Evolutionary conservation across 2,329 filamentous ascomycete species (phyloP).

Genomic region (Scedosporium boydii): DNA sequence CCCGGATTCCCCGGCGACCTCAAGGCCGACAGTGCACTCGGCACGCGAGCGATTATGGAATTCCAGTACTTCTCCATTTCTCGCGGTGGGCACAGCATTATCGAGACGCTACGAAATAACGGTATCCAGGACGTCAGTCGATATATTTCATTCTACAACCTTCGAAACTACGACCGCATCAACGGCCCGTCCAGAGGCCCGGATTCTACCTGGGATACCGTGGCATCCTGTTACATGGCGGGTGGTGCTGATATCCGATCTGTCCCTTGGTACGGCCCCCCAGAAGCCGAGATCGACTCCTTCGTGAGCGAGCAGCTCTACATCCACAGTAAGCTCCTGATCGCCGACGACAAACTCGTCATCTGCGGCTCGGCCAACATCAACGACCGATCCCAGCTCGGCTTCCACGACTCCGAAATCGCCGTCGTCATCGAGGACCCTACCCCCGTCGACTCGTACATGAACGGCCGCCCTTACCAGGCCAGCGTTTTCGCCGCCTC

Average conservation of each 20-base stretch:
- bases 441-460: constrained; percentile 56
- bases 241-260: constrained; percentile 58
- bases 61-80: constrained; percentile 77
- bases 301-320: constrained; percentile 56
- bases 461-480: constrained; percentile 63
- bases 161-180: constrained; percentile 76
- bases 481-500: constrained; percentile 71
- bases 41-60: constrained; percentile 80
- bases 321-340: constrained; percentile 61
- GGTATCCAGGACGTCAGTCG: constrained; percentile 58
- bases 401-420: constrained; percentile 78
- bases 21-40: constrained; percentile 59
- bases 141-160: constrained; percentile 79
- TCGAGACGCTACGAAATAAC: constrained; percentile 59
- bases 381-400: constrained; percentile 64
- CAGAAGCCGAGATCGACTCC: constrained; percentile 47
- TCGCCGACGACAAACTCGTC: constrained; percentile 72
- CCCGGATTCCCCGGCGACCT: constrained; percentile 78
- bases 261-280: constrained; percentile 44
- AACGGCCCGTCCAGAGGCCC: constrained; percentile 51
- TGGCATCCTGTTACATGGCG: constrained; percentile 77
- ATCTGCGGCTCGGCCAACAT: constrained; percentile 64
- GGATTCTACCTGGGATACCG: constrained; percentile 59
- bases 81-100: constrained; percentile 67
- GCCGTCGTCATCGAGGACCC: constrained; percentile 82